Percentiles rank a stretch among this genome's conserved stretches.
phyloP scores from a whole-genome alignment of 306 rosid genomes.

The Cicer yamashitae region DNA sequence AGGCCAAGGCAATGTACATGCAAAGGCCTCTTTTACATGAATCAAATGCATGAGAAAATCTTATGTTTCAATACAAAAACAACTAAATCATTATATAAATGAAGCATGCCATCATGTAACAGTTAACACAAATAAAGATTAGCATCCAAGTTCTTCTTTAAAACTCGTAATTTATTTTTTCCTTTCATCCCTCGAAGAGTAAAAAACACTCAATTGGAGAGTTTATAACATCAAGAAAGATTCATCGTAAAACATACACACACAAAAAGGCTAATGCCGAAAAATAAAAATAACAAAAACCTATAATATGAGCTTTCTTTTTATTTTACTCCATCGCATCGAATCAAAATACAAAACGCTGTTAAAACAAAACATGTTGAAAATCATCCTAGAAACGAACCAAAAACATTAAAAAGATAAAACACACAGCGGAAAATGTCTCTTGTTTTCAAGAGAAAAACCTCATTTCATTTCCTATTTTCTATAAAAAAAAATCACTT shows the following conservation, averaged over 20 bases:
- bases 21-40: neutral
- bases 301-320: neutral
- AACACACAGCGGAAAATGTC: neutral
- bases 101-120: slow-evolving; percentile 9
- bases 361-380: neutral
- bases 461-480: neutral
- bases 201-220: neutral
- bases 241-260: neutral
- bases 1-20: neutral
- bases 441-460: neutral
- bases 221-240: neutral
- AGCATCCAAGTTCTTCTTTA: too few species aligned
- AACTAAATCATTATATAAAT: neutral
- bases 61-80: neutral
- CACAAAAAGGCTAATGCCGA: neutral
- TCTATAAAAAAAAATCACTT: too few species aligned
- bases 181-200: too few species aligned
- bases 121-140: neutral
- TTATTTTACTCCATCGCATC: neutral
- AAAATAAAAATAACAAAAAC: neutral
- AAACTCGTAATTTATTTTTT: too few species aligned
- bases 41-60: neutral
- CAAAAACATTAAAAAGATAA: neutral
- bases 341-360: neutral
- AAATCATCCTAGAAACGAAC: neutral